These are phyloP conservation scores for Lachancea thermotolerans DNA, from an alignment of 805 yeast species.

Conservation along the genomic window DNA sequence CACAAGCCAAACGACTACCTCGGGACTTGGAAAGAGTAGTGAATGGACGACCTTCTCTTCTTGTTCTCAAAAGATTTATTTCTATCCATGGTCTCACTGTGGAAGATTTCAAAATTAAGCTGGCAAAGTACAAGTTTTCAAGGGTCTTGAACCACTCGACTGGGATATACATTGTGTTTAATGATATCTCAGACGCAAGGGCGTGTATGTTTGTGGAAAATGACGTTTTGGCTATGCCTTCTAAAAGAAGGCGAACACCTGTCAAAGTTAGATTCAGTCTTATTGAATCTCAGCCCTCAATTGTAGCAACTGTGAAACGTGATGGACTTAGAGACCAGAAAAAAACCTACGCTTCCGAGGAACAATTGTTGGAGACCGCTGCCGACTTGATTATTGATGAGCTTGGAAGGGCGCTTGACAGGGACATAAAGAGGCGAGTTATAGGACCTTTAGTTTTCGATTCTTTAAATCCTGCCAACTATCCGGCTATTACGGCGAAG, in stretches of 20 bases:
- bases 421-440: slow-evolving; percentile 67
- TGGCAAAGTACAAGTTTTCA: slow-evolving; percentile 59
- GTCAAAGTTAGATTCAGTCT: slow-evolving; percentile 22
- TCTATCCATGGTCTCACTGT: slow-evolving; percentile 43
- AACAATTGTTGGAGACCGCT: slow-evolving; percentile 51
- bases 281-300: not conserved
- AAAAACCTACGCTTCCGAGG: slow-evolving; percentile 16
- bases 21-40: slow-evolving; percentile 42
- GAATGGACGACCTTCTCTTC: slow-evolving; percentile 51
- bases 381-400: slow-evolving; percentile 53
- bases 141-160: slow-evolving; percentile 52
- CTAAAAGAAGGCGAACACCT: slow-evolving; percentile 20
- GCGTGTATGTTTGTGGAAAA: slow-evolving; percentile 22
- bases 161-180: slow-evolving; percentile 71
- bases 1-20: slow-evolving; percentile 35
- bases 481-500: slow-evolving; percentile 42
- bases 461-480: slow-evolving; percentile 50
- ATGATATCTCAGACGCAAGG: slow-evolving; percentile 30
- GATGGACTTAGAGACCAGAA: not conserved
- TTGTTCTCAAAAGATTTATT: slow-evolving; percentile 48
- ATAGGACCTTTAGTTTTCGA: slow-evolving; percentile 65
- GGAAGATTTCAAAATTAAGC: slow-evolving; percentile 55
- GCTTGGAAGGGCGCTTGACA: slow-evolving; percentile 51
- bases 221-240: slow-evolving; percentile 19
- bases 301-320: not conserved